Base-by-base conservation (phyloP, 139 green algal genomes). In the Microglena sp. region DNA sequence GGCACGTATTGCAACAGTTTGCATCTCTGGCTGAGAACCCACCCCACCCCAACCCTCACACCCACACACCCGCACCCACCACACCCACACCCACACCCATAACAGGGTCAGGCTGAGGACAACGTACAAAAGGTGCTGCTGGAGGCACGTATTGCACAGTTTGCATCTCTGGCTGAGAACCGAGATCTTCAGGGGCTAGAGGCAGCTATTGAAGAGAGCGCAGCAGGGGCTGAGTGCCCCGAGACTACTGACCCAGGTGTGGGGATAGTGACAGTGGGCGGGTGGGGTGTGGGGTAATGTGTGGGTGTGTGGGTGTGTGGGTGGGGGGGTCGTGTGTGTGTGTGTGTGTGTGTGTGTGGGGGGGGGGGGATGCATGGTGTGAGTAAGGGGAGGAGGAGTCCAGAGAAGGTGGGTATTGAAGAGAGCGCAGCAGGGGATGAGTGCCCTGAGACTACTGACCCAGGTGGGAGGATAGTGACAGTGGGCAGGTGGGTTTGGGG, bases 151-250 rank as follows among this genome's bases (percentile, higher is more conserved):
- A 70, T 66, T 0, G 72, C 64, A 26, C 84, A 92, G 72, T 77
- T 95, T 58, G 85, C 86, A 0, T 73, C 69, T 5, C 73, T 96
- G 30, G 89, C 89, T 11, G 89, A 95, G 67, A 77, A 89, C 62
- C 65, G 66, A 0, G 85, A 94, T 62, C 64, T 85, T 45, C 66
- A 60, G 3, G 78, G 78, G 6, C 46, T 85, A 22, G 76, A 86
- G 56, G 74, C 72, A 28, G 74, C 68, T 28, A 50, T 82, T 0
- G 68, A 68, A 50, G 62, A 8, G n/a, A 11, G 32, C 27, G 26
- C 60, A 15, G 26, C 26, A 35, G n/a, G n/a, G n/a, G 15, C 40
- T 11, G 40, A 15, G 11, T 50, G 11, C 11, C 11, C 11, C 40
- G 40, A 50, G 40, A 15, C 11, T 50, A 15, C 40, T 24, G 40